These are phyloP conservation scores for Rhododendron molle DNA, from an alignment of 148 eudicot genomes.

Conservation along the genomic window DNA sequence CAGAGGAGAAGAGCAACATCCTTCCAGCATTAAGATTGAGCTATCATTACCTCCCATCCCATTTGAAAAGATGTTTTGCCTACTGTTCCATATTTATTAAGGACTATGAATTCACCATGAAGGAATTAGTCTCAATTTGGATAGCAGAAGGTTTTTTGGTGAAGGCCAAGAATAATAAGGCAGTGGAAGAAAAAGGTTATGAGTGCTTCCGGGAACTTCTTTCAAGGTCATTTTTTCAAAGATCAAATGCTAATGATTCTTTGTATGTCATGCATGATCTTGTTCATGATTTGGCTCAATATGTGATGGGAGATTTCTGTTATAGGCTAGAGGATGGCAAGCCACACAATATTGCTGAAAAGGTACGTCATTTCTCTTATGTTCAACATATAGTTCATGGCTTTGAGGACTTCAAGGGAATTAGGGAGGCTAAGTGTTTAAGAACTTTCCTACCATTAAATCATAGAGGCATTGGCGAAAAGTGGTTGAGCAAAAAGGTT, in stretches of 20 bases:
- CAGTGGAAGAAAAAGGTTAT: background rate
- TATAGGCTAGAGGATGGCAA: background rate
- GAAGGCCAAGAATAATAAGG: background rate
- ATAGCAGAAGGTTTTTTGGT: background rate
- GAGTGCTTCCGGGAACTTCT: background rate
- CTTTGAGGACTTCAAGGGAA: background rate
- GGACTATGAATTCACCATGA: background rate
- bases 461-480: no score
- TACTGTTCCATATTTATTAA: conserved; percentile 1
- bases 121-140: background rate
- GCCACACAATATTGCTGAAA: background rate
- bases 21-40: conserved; percentile 18
- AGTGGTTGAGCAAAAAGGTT: no score
- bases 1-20: background rate
- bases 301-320: background rate
- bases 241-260: background rate
- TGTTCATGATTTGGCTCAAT: background rate
- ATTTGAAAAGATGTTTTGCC: background rate
- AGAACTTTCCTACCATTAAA: no score
- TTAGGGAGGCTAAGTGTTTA: no score
- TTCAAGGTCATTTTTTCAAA: background rate
- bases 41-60: conserved; percentile 4
- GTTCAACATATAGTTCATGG: background rate
- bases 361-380: conserved; percentile 12
- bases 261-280: background rate